phyloP scores from a whole-genome alignment of 1,284 basidiomycete genomes.

The Cryptococcus amylolentus region DNA sequence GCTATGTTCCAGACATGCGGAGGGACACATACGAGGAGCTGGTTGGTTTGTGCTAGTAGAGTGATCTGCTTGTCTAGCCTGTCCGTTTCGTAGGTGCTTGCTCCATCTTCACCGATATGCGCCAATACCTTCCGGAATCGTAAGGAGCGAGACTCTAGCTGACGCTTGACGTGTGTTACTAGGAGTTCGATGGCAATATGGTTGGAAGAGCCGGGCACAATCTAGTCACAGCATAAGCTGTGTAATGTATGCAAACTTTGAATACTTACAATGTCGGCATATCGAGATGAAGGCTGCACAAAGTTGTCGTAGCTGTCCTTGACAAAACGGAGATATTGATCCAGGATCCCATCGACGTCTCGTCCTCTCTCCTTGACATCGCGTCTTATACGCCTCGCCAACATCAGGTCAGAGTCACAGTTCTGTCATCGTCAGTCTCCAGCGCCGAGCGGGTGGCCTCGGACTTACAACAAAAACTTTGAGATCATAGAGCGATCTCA shows the following conservation, averaged over 20 bases:
- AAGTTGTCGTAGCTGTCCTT: slow-evolving; percentile 93
- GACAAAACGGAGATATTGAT: slow-evolving; percentile 86
- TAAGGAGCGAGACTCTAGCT: slow-evolving; percentile 72
- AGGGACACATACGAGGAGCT: slow-evolving; percentile 61
- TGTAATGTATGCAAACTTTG: not conserved
- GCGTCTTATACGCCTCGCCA: slow-evolving; percentile 82
- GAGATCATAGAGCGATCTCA: slow-evolving; percentile 83
- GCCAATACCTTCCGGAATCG: slow-evolving; percentile 68
- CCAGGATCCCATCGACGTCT: slow-evolving; percentile 77
- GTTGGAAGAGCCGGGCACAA: slow-evolving; percentile 85
- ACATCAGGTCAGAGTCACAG: slow-evolving; percentile 95
- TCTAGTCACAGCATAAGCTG: slow-evolving; percentile 54
- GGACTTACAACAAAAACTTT: slow-evolving; percentile 59
- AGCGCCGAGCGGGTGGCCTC: not conserved
- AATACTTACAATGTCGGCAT: slow-evolving; percentile 75
- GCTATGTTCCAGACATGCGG: not conserved
- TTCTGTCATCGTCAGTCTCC: slow-evolving; percentile 23
- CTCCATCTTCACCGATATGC: slow-evolving; percentile 22
- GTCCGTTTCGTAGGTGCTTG: slow-evolving; percentile 1
- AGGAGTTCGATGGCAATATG: slow-evolving; percentile 83
- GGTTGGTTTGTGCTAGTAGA: slow-evolving; percentile 73
- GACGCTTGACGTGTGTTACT: slow-evolving; percentile 79
- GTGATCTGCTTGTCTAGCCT: slow-evolving; percentile 41
- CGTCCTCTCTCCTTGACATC: slow-evolving; percentile 86
- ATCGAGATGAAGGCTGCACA: slow-evolving; percentile 78